These are phyloP conservation scores for Cryptococcus sp. DNA, from an alignment of 1,284 basidiomycete genomes.

Conservation along the genomic window DNA sequence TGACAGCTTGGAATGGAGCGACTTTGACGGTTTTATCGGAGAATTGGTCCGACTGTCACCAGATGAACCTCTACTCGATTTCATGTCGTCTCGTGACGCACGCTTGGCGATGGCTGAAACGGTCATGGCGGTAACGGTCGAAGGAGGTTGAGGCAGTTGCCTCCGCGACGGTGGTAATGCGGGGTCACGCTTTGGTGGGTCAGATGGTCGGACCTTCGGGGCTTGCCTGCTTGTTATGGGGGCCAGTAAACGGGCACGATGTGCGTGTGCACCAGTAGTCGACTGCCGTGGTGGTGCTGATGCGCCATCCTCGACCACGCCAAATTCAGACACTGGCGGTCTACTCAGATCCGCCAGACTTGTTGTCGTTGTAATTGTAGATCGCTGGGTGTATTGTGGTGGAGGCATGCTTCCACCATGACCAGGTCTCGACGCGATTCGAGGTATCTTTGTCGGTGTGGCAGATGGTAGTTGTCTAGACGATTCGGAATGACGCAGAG, in stretches of 20 bases:
- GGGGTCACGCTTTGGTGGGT: constrained; percentile 15
- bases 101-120: constrained; percentile 46
- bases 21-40: constrained; percentile 42
- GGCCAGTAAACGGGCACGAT: constrained; percentile 43
- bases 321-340: constrained; percentile 29
- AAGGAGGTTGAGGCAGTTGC: constrained; percentile 59
- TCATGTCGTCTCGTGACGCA: constrained; percentile 26
- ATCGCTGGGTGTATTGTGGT: constrained; percentile 11
- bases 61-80: constrained; percentile 15
- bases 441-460: constrained; percentile 87
- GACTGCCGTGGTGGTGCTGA: constrained; percentile 17
- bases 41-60: constrained; percentile 14
- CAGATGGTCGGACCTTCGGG: constrained; percentile 18
- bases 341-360: constrained; percentile 22
- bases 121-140: constrained; percentile 43
- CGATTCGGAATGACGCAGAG: constrained; percentile 28
- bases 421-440: constrained; percentile 61
- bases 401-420: constrained; percentile 55
- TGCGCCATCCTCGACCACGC: constrained; percentile 23
- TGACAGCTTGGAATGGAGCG: constrained; percentile 44
- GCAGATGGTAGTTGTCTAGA: constrained; percentile 35
- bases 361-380: constrained; percentile 19
- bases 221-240: constrained; percentile 42
- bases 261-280: constrained; percentile 26
- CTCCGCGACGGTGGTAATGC: constrained; percentile 57